These are phyloP conservation scores for Astragalus membranaceus DNA, from an alignment of 306 rosid species.

Conservation along the genomic window DNA sequence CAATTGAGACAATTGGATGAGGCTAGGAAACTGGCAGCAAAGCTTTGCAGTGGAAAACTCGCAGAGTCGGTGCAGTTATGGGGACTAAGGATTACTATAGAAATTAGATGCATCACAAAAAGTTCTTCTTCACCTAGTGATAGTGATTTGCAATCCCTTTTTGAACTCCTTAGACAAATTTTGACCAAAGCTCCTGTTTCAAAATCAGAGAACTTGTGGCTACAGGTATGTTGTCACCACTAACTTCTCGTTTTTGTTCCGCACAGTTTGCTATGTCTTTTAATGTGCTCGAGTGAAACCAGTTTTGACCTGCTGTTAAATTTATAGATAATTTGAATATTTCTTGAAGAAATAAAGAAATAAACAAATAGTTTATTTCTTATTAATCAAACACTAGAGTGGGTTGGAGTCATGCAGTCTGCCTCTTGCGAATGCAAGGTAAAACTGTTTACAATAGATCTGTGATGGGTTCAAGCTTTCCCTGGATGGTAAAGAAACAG, in stretches of 20 bases:
- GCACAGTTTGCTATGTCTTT: neutral
- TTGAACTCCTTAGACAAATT: slow-evolving; percentile 44
- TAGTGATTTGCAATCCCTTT: slow-evolving; percentile 56
- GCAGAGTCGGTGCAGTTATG: slow-evolving; percentile 52
- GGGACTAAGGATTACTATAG: slow-evolving; percentile 50
- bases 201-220: slow-evolving; percentile 75
- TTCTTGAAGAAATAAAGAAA: neutral
- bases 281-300: neutral
- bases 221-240: slow-evolving; percentile 48
- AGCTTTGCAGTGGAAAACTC: slow-evolving; percentile 50
- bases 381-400: neutral
- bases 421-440: neutral
- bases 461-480: neutral
- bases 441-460: neutral
- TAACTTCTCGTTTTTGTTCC: neutral
- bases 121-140: slow-evolving; percentile 42
- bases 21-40: slow-evolving; percentile 58
- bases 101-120: slow-evolving; percentile 41
- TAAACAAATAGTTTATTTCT: neutral
- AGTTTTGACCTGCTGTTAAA: neutral
- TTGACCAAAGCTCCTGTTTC: slow-evolving; percentile 42
- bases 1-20: slow-evolving; percentile 59
- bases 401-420: neutral
- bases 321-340: neutral
- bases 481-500: neutral